Conservation (phyloP, 1,284 basidiomycete genomes). For the Exobasidium cylindrosporum region DNA sequence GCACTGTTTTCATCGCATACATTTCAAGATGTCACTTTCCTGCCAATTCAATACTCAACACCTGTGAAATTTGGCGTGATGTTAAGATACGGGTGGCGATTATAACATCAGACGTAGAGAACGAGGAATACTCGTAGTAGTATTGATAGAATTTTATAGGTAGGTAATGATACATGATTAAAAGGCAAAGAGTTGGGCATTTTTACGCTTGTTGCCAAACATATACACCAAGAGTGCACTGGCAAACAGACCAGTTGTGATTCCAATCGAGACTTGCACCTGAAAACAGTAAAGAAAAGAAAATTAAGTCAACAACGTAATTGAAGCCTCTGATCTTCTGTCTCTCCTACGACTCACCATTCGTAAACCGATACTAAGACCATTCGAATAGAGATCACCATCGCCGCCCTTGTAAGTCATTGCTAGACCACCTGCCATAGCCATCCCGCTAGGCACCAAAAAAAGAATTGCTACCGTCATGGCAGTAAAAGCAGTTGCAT, state of each 20-base stretch:
- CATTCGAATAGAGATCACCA: slow-evolving; percentile 57
- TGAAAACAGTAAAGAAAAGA: neutral
- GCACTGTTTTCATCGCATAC: too few species aligned
- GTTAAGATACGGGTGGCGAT: too few species aligned
- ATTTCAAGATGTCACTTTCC: too few species aligned
- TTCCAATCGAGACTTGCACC: slow-evolving; percentile 78
- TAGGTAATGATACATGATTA: too few species aligned
- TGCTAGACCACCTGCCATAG: slow-evolving; percentile 77
- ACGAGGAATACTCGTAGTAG: too few species aligned
- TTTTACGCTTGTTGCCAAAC: slow-evolving; percentile 72
- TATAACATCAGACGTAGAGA: too few species aligned
- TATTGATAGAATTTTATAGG: too few species aligned
- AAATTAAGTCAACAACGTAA: neutral
- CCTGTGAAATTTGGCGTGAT: too few species aligned
- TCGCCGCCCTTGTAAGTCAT: slow-evolving; percentile 64
- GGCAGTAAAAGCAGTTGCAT: slow-evolving; percentile 82
- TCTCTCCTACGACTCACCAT: slow-evolving; percentile 72
- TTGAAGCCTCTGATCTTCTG: too few species aligned
- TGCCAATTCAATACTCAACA: too few species aligned
- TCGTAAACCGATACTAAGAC: slow-evolving; percentile 57
- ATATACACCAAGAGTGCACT: slow-evolving; percentile 80
- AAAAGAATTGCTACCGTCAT: slow-evolving; percentile 85
- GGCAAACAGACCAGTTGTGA: slow-evolving; percentile 84
- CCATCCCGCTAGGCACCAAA: slow-evolving; percentile 73
- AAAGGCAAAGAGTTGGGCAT: slow-evolving; percentile 70